These are phyloP conservation scores for Xylariaceae sp. DNA, from an alignment of 2,329 filamentous ascomycete species.

Conservation along the genomic window DNA sequence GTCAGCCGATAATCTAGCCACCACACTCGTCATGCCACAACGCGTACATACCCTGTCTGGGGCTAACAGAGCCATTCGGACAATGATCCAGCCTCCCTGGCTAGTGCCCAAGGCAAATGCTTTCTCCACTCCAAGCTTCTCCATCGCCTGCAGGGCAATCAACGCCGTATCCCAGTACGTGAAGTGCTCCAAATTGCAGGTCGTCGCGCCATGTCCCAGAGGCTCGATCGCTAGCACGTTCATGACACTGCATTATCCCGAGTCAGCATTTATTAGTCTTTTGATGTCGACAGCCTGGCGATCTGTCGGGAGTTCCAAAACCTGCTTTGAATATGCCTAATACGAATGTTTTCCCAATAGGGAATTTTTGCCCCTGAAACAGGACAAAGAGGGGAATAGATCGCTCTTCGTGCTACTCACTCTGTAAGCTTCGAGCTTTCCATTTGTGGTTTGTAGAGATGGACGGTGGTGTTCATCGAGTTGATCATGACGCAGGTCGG, in stretches of 20 bases:
- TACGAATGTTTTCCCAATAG: no score
- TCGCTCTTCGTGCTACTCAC: no score
- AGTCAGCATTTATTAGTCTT: no score
- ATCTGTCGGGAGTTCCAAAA: no score
- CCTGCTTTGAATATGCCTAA: no score
- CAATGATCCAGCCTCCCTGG: constrained; percentile 55
- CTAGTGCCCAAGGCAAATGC: constrained; percentile 55
- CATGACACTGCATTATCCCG: constrained; percentile 28
- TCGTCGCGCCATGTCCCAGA: constrained; percentile 54
- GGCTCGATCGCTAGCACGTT: constrained; percentile 58
- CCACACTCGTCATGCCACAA: neutral
- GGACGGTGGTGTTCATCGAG: constrained; percentile 53
- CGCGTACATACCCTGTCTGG: constrained; percentile 43
- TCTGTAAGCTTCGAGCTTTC: constrained; percentile 42
- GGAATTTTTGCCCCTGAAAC: no score
- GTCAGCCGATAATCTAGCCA: no score
- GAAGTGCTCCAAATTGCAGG: constrained; percentile 48
- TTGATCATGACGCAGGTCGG: constrained; percentile 56
- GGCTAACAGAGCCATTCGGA: constrained; percentile 54
- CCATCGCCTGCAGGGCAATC: constrained; percentile 59
- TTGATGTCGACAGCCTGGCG: no score
- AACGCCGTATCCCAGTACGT: constrained; percentile 59
- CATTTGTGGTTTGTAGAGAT: constrained; percentile 51
- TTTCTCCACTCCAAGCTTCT: constrained; percentile 49
- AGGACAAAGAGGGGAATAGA: no score